A percentile compares a stretch with the other conserved stretches of the same genome.
Conservation (phyloP, 2,329 filamentous ascomycete genomes). For the Phialophora expanda region DNA sequence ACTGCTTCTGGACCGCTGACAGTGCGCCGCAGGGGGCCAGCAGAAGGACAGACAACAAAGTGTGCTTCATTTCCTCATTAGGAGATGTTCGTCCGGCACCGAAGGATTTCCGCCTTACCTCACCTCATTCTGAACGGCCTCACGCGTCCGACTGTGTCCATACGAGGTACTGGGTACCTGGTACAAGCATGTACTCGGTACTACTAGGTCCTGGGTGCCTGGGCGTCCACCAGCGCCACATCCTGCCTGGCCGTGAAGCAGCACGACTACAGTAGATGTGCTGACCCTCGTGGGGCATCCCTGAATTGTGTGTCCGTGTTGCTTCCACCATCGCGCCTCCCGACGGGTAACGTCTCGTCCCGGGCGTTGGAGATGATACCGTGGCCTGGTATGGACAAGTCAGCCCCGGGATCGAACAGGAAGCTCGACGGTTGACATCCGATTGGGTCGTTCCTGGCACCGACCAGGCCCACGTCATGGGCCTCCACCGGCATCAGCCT, state of each 20-base stretch:
- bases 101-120: conserved; percentile 6
- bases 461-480: neutral
- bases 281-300: neutral
- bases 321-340: neutral
- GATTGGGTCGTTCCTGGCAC: conserved; percentile 17
- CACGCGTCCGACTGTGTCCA: neutral
- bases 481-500: neutral
- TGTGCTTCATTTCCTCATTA: conserved; percentile 8
- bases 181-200: neutral
- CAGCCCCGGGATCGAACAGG: neutral
- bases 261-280: neutral
- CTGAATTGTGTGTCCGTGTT: neutral
- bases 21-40: neutral
- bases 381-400: neutral
- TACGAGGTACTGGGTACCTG: neutral
- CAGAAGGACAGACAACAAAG: neutral
- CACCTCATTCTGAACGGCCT: neutral
- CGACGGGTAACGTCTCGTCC: conserved; percentile 3
- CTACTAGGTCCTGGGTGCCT: neutral
- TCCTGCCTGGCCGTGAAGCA: neutral
- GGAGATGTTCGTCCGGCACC: conserved; percentile 3
- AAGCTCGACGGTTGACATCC: conserved; percentile 1
- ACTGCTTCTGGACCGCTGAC: neutral
- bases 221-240: neutral
- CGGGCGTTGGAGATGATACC: neutral